A percentile compares a stretch with the other conserved stretches of the same genome.
Evolutionary conservation across 1,284 basidiomycete genomes (phyloP).

Genomic region (Fomitopsis betulina): DNA sequence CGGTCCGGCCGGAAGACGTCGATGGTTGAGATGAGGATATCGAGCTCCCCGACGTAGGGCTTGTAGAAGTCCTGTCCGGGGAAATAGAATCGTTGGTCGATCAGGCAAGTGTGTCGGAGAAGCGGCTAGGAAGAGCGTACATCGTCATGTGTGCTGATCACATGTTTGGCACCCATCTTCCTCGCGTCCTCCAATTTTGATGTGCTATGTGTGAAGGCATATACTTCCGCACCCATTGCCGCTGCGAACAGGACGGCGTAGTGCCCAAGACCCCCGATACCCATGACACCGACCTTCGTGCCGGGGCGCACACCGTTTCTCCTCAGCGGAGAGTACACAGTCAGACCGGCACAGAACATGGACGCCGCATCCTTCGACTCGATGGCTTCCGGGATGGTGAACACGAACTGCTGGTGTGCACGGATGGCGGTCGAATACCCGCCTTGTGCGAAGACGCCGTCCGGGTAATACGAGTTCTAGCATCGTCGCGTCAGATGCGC

Average conservation of each 20-base stretch:
- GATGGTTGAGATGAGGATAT: conserved; percentile 55
- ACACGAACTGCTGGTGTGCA: conserved; percentile 62
- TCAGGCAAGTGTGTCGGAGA: neutral
- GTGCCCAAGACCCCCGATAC: conserved; percentile 50
- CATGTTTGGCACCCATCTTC: conserved; percentile 53
- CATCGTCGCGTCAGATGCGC: neutral
- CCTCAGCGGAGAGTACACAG: conserved; percentile 59
- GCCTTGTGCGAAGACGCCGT: conserved; percentile 46
- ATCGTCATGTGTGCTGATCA: conserved; percentile 37
- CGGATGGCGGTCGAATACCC: conserved; percentile 65
- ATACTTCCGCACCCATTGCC: conserved; percentile 41
- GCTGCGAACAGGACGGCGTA: conserved; percentile 17
- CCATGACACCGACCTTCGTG: conserved; percentile 62
- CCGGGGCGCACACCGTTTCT: conserved; percentile 56
- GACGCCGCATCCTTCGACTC: conserved; percentile 43
- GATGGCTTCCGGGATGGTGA: conserved; percentile 58
- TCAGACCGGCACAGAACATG: conserved; percentile 62
- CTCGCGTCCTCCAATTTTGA: conserved; percentile 57
- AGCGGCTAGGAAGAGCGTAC: conserved; percentile 15
- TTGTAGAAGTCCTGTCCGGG: conserved; percentile 35
- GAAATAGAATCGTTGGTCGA: no score
- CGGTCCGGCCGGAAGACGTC: conserved; percentile 21
- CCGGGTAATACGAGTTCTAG: conserved; percentile 45
- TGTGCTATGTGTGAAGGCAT: conserved; percentile 57
- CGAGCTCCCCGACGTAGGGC: conserved; percentile 39